phyloP scores from a whole-genome alignment of 1,284 basidiomycete genomes.

The Moesziomyces sp. region DNA sequence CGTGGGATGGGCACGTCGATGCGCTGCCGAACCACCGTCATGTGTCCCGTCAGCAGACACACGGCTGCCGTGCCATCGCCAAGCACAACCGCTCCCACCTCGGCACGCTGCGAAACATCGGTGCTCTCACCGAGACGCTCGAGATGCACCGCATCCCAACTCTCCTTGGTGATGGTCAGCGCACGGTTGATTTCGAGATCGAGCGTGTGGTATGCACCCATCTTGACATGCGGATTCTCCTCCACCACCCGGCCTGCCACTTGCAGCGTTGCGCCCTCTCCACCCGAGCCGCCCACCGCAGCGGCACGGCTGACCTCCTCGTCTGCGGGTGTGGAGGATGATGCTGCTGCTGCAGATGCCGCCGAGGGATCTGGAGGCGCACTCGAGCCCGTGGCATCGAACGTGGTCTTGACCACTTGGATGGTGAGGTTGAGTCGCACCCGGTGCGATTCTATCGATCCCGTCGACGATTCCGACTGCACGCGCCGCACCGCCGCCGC shows the following conservation, averaged over 20 bases:
- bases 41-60: constrained; percentile 93
- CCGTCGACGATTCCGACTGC: constrained; percentile 82
- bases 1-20: constrained; percentile 90
- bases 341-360: constrained; percentile 26
- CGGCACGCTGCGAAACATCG: constrained; percentile 89
- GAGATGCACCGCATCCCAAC: constrained; percentile 91
- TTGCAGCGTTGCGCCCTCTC: constrained; percentile 74
- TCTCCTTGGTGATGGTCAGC: constrained; percentile 86
- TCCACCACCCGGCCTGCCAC: constrained; percentile 87
- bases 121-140: constrained; percentile 86
- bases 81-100: constrained; percentile 94
- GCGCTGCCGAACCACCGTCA: constrained; percentile 92
- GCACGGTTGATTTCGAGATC: constrained; percentile 93
- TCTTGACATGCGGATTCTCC: constrained; percentile 90
- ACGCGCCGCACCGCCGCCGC: constrained; percentile 85
- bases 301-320: constrained; percentile 44
- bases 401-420: constrained; percentile 75
- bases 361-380: constrained; percentile 58
- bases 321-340: constrained; percentile 30
- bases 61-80: constrained; percentile 91
- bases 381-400: constrained; percentile 61
- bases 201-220: constrained; percentile 94
- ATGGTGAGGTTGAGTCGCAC: constrained; percentile 87
- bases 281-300: constrained; percentile 38
- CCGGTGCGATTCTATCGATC: constrained; percentile 90